A percentile compares a stretch with the other conserved stretches of the same genome.
These are phyloP conservation scores for Leptographium radiaticola DNA, from an alignment of 2,329 filamentous ascomycete species.

Conservation along the genomic window DNA sequence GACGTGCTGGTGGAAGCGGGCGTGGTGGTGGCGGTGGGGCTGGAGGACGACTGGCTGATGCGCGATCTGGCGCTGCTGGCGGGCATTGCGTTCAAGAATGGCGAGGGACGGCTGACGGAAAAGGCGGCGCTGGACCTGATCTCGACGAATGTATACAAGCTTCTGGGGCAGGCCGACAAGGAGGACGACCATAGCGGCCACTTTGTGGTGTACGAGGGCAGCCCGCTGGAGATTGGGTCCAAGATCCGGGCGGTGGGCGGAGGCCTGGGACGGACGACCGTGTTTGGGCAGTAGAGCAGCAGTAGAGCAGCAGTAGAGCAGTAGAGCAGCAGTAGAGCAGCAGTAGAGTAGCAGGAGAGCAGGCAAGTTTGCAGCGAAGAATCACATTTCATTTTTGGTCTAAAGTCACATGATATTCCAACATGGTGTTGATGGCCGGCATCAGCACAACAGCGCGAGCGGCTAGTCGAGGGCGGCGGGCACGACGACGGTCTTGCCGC, in stretches of 20 bases:
- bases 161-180: conserved; percentile 34
- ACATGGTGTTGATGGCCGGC: not conserved
- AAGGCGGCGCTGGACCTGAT: conserved; percentile 43
- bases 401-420: no score
- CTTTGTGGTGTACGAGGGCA: conserved; percentile 52
- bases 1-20: conserved; percentile 45
- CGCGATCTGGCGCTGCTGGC: conserved; percentile 47
- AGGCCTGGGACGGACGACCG: conserved; percentile 23
- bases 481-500: conserved; percentile 37
- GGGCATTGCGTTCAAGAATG: conserved; percentile 45
- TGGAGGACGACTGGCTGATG: conserved; percentile 49
- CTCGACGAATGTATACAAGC: conserved; percentile 40
- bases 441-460: not conserved
- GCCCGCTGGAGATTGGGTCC: conserved; percentile 45
- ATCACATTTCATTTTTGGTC: no score
- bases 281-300: conserved; percentile 17
- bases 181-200: conserved; percentile 22
- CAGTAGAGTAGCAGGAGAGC: not conserved
- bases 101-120: conserved; percentile 39
- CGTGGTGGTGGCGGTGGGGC: conserved; percentile 42
- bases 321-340: no score
- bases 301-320: not conserved
- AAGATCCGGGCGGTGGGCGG: conserved; percentile 40
- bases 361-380: no score
- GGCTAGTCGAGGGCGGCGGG: conserved; percentile 34